These are phyloP conservation scores for Cercospora beticola DNA, from an alignment of 2,329 filamentous ascomycete genomes.

Conservation along the genomic window DNA sequence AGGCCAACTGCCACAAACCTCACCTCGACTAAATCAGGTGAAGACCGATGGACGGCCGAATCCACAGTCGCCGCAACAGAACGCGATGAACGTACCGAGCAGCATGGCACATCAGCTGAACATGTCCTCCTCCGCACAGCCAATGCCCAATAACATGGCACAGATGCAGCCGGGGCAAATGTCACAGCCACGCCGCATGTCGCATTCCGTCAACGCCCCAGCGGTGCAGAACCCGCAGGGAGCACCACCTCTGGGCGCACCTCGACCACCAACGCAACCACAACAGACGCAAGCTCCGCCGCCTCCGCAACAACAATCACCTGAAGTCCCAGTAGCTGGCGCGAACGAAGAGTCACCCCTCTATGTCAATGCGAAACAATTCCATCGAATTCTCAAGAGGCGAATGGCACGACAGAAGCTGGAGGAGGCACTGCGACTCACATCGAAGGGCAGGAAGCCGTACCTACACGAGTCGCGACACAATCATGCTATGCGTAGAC, in stretches of 20 bases:
- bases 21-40: constrained; percentile 70
- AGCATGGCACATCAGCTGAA: constrained; percentile 48
- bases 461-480: constrained; percentile 97
- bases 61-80: constrained; percentile 73
- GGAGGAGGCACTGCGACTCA: constrained; percentile 87
- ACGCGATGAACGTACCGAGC: constrained; percentile 54
- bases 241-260: constrained; percentile 54
- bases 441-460: constrained; percentile 92
- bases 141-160: constrained; percentile 49
- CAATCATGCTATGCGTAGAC: constrained; percentile 96
- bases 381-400: constrained; percentile 93
- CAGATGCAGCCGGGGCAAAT: constrained; percentile 48
- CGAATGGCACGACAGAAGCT: constrained; percentile 89
- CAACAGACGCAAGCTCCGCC: constrained; percentile 54
- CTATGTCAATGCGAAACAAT: constrained; percentile 98
- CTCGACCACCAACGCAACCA: constrained; percentile 69
- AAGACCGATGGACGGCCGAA: constrained; percentile 63
- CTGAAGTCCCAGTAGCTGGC: constrained; percentile 67
- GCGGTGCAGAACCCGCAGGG: constrained; percentile 40
- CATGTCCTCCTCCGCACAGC: constrained; percentile 54
- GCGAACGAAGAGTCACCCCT: constrained; percentile 86
- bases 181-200: constrained; percentile 62
- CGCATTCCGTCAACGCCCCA: constrained; percentile 72
- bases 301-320: constrained; percentile 62
- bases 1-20: constrained; percentile 64